phyloP scores from a whole-genome alignment of 768 basidiomycete genomes.

The Cyclocybe aegerita region DNA sequence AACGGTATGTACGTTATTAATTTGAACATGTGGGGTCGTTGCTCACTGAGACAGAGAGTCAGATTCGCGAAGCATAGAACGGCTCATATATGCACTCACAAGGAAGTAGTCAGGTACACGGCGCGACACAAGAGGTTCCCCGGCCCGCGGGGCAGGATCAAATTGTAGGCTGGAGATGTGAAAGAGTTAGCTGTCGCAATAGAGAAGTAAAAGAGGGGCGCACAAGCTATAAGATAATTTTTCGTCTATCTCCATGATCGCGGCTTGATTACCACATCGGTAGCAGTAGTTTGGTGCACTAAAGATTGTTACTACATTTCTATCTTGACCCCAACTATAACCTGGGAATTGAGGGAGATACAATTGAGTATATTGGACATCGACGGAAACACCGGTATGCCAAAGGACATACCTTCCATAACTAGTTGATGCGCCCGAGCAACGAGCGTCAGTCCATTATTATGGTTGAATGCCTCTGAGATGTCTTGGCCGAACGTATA shows the following conservation, averaged over 20 bases:
- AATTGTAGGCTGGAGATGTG: slow-evolving; percentile 83
- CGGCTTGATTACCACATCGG: slow-evolving; percentile 98
- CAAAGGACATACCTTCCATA: slow-evolving; percentile 79
- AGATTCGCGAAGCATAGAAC: neutral
- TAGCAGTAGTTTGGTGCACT: slow-evolving; percentile 99
- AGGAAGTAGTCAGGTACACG: slow-evolving; percentile 95
- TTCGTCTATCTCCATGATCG: slow-evolving; percentile 99
- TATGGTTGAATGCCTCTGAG: slow-evolving; percentile 98
- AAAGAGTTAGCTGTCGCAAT: neutral
- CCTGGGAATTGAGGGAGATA: slow-evolving; percentile 38
- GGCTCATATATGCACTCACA: slow-evolving; percentile 42
- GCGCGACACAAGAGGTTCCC: slow-evolving; percentile 96
- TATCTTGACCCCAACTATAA: slow-evolving; percentile 98
- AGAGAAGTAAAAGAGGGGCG: slow-evolving; percentile 28
- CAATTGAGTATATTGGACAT: neutral
- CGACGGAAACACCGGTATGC: neutral
- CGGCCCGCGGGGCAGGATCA: slow-evolving; percentile 97
- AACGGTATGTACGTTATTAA: slow-evolving; percentile 32
- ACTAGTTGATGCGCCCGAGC: slow-evolving; percentile 93
- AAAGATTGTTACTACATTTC: slow-evolving; percentile 99
- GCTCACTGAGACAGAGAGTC: slow-evolving; percentile 16
- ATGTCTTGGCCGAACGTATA: slow-evolving; percentile 99
- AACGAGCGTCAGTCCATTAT: slow-evolving; percentile 95
- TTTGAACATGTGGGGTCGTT: slow-evolving; percentile 25
- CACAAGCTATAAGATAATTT: slow-evolving; percentile 93